Percentiles rank a stretch among this genome's conserved stretches.
Evolutionary conservation across 2,329 filamentous ascomycete species (phyloP).

Genomic region (Ophioceras dolichostomum): DNA sequence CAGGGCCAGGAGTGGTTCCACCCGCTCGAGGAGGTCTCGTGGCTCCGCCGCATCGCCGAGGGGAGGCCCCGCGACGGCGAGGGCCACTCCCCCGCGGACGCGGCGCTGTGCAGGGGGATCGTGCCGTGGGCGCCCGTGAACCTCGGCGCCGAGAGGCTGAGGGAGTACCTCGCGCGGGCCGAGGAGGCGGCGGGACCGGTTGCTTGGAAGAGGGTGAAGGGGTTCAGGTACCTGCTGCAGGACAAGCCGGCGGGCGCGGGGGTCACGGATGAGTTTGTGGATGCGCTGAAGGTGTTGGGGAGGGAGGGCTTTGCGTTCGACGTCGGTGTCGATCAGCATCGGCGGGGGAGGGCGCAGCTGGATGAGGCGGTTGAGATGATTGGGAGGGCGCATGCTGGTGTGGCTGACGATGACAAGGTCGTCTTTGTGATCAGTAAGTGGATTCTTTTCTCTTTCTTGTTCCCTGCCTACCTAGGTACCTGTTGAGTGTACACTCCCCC

Average conservation of each 20-base stretch:
- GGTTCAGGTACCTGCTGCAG: conserved; percentile 76
- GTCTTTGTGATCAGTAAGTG: conserved; percentile 58
- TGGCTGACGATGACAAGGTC: conserved; percentile 45
- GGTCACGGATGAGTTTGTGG: conserved; percentile 51
- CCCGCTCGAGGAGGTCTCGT: conserved; percentile 61
- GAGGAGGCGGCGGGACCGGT: conserved; percentile 48
- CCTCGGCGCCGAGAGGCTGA: conserved; percentile 45
- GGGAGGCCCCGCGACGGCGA: conserved; percentile 44
- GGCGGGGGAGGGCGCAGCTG: conserved; percentile 62
- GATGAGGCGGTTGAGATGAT: conserved; percentile 62
- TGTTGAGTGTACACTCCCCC: too few species aligned
- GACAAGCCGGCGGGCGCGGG: conserved; percentile 58
- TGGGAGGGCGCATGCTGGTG: conserved; percentile 49
- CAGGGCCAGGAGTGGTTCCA: conserved; percentile 47
- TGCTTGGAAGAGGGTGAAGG: conserved; percentile 57
- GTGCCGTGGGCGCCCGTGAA: conserved; percentile 82
- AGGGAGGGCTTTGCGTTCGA: conserved; percentile 61
- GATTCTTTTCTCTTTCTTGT: not conserved
- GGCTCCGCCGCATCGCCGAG: conserved; percentile 52
- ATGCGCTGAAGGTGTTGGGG: conserved; percentile 52
- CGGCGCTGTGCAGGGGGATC: conserved; percentile 50
- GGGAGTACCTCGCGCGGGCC: conserved; percentile 51
- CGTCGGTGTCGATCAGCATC: conserved; percentile 68
- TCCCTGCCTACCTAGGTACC: too few species aligned
- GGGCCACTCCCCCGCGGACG: conserved; percentile 40